phyloP scores from a whole-genome alignment of 805 yeast genomes.

The Kazachstania africana region DNA sequence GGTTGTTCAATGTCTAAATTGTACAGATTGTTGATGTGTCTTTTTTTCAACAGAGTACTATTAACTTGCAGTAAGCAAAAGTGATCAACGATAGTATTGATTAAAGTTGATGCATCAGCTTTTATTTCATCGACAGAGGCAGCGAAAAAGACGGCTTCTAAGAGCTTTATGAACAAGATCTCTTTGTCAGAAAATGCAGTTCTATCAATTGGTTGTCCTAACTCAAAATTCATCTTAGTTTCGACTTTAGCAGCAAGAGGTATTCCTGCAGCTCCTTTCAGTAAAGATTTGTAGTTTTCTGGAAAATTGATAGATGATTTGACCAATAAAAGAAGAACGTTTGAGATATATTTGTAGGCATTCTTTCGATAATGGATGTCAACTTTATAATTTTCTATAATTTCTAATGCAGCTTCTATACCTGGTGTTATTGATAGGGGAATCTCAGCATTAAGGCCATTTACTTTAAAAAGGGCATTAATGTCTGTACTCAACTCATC shows the following conservation, averaged over 20 bases:
- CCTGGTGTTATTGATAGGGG: slow-evolving; percentile 80
- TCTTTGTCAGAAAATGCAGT: slow-evolving; percentile 48
- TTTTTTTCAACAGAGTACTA: slow-evolving; percentile 54
- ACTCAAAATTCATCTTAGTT: slow-evolving; percentile 26
- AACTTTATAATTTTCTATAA: slow-evolving; percentile 52
- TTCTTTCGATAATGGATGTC: slow-evolving; percentile 58
- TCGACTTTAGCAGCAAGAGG: slow-evolving; percentile 21
- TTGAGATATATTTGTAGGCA: slow-evolving; percentile 62
- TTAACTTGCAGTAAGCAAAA: slow-evolving; percentile 69
- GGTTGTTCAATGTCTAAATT: slow-evolving; percentile 76
- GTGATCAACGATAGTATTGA: slow-evolving; percentile 64
- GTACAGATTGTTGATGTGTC: slow-evolving; percentile 58
- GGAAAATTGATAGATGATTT: slow-evolving; percentile 31
- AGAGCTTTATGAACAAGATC: slow-evolving; percentile 46
- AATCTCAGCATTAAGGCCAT: slow-evolving; percentile 51
- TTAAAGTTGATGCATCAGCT: slow-evolving; percentile 52
- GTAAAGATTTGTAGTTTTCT: slow-evolving; percentile 29
- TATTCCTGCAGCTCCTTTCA: slow-evolving; percentile 39
- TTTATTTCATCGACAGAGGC: slow-evolving; percentile 61
- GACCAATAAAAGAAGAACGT: slow-evolving; percentile 57
- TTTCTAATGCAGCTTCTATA: slow-evolving; percentile 60
- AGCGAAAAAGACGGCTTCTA: slow-evolving; percentile 65
- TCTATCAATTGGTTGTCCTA: slow-evolving; percentile 35
- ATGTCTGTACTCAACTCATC: slow-evolving; percentile 54
- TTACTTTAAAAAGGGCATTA: slow-evolving; percentile 54